Evolutionary conservation across 257 asterid species (phyloP).

Genomic region (Jasminum sambac): DNA sequence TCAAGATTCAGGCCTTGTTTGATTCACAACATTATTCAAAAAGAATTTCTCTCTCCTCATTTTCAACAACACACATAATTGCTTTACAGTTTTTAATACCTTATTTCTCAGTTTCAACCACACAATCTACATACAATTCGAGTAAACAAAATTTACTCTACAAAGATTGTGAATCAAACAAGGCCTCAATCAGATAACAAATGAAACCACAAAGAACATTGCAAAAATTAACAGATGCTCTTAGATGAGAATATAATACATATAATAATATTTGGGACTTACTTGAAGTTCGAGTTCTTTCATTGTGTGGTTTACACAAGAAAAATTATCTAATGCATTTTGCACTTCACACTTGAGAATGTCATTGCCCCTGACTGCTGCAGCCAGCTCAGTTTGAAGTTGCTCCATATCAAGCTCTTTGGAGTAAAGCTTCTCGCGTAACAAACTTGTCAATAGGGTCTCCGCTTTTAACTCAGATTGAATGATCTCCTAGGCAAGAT

Average conservation of each 20-base stretch:
- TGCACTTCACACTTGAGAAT: conserved; percentile 83
- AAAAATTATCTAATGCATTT: conserved; percentile 70
- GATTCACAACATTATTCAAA: too few relatives aligned
- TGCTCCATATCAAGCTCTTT: conserved; percentile 81
- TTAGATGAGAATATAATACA: neutral
- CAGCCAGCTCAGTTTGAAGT: conserved; percentile 91
- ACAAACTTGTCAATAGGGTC: conserved; percentile 69
- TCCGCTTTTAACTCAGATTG: conserved; percentile 81
- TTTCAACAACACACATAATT: too few relatives aligned
- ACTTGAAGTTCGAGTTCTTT: conserved; percentile 93
- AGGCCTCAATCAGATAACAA: neutral
- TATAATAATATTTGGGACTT: conserved; percentile 18
- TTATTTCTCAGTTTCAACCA: too few relatives aligned
- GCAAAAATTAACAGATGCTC: neutral
- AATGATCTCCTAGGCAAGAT: conserved; percentile 50
- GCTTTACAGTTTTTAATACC: too few relatives aligned
- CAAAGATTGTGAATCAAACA: too few relatives aligned
- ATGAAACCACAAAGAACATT: neutral
- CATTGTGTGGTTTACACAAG: conserved; percentile 75
- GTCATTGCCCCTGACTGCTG: conserved; percentile 77
- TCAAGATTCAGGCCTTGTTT: neutral
- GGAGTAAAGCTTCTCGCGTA: conserved; percentile 85
- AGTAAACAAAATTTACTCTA: too few relatives aligned
- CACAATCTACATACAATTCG: too few relatives aligned
- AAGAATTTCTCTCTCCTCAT: too few relatives aligned